phyloP scores from a whole-genome alignment of 495 filamentous ascomycete species.

The Hypoxylon perforatum region DNA sequence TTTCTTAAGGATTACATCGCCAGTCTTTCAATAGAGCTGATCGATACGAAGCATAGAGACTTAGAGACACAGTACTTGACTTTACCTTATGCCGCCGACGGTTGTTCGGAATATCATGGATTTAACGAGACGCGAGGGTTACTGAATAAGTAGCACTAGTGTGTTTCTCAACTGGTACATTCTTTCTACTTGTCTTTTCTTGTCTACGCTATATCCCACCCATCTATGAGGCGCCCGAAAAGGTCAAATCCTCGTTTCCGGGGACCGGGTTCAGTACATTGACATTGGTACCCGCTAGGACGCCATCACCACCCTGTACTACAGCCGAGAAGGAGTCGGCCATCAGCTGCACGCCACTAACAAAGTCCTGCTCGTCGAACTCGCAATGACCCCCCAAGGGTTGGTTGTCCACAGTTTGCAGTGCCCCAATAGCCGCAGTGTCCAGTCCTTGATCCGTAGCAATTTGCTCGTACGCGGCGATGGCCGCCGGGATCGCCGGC shows the following conservation, averaged over 20 bases:
- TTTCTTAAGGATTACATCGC: background rate
- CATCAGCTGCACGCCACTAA: conserved; percentile 61
- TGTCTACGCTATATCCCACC: background rate
- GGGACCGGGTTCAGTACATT: conserved; percentile 57
- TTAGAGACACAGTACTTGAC: no score
- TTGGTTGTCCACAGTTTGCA: conserved; percentile 62
- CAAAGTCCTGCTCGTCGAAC: conserved; percentile 61
- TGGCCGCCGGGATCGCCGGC: conserved; percentile 55
- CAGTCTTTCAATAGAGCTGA: background rate
- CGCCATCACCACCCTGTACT: conserved; percentile 56
- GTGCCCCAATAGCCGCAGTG: conserved; percentile 48
- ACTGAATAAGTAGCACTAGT: no score
- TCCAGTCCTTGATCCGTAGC: conserved; percentile 50
- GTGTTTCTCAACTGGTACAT: no score
- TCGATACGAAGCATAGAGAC: background rate
- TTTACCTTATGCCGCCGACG: no score
- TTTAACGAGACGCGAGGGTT: no score
- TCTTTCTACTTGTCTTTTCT: background rate
- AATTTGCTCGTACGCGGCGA: conserved; percentile 58
- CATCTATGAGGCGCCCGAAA: conserved; percentile 40
- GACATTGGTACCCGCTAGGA: conserved; percentile 54
- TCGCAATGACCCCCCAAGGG: conserved; percentile 62
- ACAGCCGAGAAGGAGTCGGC: conserved; percentile 56
- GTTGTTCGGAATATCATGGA: no score
- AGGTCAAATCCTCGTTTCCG: conserved; percentile 56